Evolutionary conservation across 1,284 basidiomycete species (phyloP).

Genomic region (Pseudozyma flocculosa): DNA sequence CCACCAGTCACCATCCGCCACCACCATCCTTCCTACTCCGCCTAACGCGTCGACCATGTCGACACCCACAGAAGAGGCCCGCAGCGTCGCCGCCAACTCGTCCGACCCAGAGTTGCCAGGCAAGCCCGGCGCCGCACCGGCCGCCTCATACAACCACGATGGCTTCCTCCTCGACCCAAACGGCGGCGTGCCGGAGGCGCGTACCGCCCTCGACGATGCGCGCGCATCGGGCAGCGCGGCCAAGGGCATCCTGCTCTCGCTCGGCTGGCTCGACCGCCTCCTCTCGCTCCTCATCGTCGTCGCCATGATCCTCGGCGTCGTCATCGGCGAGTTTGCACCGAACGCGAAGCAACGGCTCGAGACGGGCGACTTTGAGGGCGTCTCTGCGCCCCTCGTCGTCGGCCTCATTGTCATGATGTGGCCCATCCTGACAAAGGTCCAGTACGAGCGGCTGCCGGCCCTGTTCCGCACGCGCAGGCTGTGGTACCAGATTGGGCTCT

Average conservation of each 20-base stretch:
- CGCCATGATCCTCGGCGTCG: conserved; percentile 75
- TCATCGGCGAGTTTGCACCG: conserved; percentile 66
- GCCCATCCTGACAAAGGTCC: conserved; percentile 72
- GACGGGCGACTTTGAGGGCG: conserved; percentile 55
- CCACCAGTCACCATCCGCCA: background rate
- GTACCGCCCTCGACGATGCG: conserved; percentile 34
- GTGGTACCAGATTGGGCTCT: conserved; percentile 73
- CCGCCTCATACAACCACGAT: conserved; percentile 13
- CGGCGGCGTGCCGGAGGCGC: conserved; percentile 34
- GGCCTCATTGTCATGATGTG: conserved; percentile 82
- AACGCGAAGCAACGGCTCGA: conserved; percentile 41
- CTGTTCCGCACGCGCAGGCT: conserved; percentile 66
- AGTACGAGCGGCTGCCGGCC: conserved; percentile 71
- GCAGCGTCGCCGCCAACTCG: background rate
- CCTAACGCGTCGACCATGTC: background rate
- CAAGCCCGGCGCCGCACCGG: background rate
- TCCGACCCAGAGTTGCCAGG: background rate
- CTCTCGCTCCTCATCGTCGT: conserved; percentile 72
- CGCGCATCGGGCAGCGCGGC: conserved; percentile 27
- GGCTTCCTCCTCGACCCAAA: conserved; percentile 29
- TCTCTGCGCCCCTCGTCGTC: conserved; percentile 51
- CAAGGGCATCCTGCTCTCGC: conserved; percentile 37
- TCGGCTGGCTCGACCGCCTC: conserved; percentile 68
- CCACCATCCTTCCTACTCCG: background rate
- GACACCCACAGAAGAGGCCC: background rate